Evolutionary conservation across 2,329 filamentous ascomycete genomes (phyloP).

Genomic region (Thelonectria rubi): DNA sequence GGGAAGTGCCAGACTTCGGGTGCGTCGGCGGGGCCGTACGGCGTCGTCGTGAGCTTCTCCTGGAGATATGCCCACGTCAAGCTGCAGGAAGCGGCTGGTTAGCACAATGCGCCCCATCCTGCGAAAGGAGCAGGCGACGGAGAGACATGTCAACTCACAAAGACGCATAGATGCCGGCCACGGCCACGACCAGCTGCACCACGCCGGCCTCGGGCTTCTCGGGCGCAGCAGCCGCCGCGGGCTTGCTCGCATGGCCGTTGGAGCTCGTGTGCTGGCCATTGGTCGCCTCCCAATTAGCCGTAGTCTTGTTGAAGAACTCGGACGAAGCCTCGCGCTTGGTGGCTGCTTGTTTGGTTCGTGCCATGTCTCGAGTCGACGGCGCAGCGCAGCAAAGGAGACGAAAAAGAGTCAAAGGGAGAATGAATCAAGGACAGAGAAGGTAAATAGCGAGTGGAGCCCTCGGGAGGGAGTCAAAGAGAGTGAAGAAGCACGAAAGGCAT

Average conservation of each 20-base stretch:
- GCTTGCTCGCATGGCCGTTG: conserved; percentile 40
- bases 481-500: conserved; percentile 11
- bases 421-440: conserved; percentile 1
- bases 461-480: conserved; percentile 23
- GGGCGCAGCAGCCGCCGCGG: conserved; percentile 36
- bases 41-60: conserved; percentile 95
- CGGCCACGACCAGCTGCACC: conserved; percentile 82
- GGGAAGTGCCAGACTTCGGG: conserved; percentile 90
- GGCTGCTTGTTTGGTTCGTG: conserved; percentile 75
- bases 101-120: background rate
- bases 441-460: conserved; percentile 23
- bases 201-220: conserved; percentile 67
- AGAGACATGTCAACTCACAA: conserved; percentile 71
- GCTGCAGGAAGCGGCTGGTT: conserved; percentile 55
- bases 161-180: conserved; percentile 95
- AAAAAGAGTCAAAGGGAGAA: conserved; percentile 8
- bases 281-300: conserved; percentile 48
- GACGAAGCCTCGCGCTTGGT: conserved; percentile 73
- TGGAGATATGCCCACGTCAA: conserved; percentile 96
- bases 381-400: background rate
- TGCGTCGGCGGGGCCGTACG: conserved; percentile 71
- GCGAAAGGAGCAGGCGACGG: background rate
- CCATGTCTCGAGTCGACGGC: conserved; percentile 60
- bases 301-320: conserved; percentile 66
- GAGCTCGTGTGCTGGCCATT: conserved; percentile 42